Conservation (phyloP, 2,329 filamentous ascomycete species). For the Pestalotiopsis sp. region DNA sequence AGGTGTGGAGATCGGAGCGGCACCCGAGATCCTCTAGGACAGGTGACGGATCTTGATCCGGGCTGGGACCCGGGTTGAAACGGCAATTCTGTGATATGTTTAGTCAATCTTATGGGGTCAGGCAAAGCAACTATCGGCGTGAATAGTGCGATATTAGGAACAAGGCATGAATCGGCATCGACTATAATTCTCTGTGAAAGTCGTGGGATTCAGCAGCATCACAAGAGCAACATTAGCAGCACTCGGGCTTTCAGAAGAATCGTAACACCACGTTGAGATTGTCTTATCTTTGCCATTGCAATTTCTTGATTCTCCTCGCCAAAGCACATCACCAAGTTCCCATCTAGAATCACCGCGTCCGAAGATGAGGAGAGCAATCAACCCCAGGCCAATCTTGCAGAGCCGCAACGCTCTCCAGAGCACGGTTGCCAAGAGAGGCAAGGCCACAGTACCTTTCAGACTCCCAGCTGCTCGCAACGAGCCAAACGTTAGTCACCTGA, state of each 20-base stretch:
- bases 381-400: not conserved
- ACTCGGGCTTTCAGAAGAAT: not conserved
- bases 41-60: not conserved
- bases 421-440: not conserved
- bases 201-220: not conserved
- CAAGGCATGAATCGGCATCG: not conserved
- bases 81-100: not conserved
- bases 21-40: not conserved
- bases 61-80: not conserved
- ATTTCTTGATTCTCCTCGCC: not conserved
- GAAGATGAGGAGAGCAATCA: not conserved
- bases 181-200: not conserved
- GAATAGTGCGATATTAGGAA: not conserved
- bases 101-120: not conserved
- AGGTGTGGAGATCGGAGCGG: not conserved
- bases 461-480: conserved; percentile 3
- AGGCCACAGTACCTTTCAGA: not conserved
- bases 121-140: not conserved
- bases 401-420: not conserved
- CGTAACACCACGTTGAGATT: not conserved
- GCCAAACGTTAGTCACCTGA: not conserved
- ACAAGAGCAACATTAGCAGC: not conserved
- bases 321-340: not conserved
- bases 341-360: not conserved
- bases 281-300: not conserved